Conservation (phyloP, 768 basidiomycete species). For the Sarcodon sp. region DNA sequence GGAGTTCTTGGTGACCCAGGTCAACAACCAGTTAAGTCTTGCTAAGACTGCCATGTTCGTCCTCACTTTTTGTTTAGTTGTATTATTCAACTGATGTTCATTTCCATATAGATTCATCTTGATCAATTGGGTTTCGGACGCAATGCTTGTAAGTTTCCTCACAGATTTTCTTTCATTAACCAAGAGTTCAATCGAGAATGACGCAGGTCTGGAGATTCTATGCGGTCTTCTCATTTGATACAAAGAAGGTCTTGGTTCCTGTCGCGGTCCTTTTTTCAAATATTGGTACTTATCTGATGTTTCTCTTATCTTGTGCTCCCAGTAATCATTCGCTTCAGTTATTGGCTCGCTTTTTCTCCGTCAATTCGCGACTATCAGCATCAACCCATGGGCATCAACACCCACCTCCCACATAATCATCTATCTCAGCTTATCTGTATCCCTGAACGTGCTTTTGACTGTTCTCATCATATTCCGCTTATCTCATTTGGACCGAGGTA, state of each 20-base stretch:
- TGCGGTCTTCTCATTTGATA: background rate
- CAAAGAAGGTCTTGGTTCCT: too few relatives aligned
- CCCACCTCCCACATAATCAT: background rate
- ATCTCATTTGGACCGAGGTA: background rate
- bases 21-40: constrained; percentile 7
- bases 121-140: background rate
- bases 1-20: constrained; percentile 10
- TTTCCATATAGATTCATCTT: background rate
- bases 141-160: background rate
- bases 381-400: background rate
- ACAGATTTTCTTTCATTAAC: background rate
- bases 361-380: background rate
- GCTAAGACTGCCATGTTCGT: constrained; percentile 14
- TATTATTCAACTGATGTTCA: background rate
- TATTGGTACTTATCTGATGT: background rate
- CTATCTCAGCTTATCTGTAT: background rate
- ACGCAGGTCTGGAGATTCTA: background rate
- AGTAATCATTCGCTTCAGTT: background rate
- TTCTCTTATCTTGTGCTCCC: background rate
- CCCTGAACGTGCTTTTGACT: background rate
- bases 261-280: background rate
- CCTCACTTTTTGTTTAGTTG: background rate
- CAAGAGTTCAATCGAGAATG: background rate
- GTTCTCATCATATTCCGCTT: background rate
- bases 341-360: background rate